Evolutionary conservation across 2,329 filamentous ascomycete species (phyloP).

Genomic region (Hymenotorrendiella dingleyae): DNA sequence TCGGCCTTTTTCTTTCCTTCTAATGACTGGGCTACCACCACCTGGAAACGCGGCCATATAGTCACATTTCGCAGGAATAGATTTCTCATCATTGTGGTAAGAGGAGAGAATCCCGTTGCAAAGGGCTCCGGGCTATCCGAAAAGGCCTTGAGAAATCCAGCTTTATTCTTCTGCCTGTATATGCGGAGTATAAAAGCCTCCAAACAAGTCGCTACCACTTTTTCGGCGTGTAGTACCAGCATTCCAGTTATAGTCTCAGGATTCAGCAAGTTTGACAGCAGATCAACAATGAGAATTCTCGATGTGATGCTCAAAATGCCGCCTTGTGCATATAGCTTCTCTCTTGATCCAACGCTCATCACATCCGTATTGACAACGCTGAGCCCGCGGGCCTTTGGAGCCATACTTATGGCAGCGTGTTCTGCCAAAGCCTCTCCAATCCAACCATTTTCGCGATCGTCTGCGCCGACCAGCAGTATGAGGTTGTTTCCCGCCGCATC

Average conservation of each 20-base stretch:
- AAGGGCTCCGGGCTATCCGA: slow-evolving; percentile 92
- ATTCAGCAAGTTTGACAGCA: slow-evolving; percentile 76
- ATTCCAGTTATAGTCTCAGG: slow-evolving; percentile 82
- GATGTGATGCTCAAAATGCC: slow-evolving; percentile 96
- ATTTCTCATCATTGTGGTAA: slow-evolving; percentile 87
- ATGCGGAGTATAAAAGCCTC: slow-evolving; percentile 95
- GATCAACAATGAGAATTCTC: slow-evolving; percentile 87
- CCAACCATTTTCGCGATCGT: slow-evolving; percentile 93
- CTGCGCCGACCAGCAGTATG: slow-evolving; percentile 80
- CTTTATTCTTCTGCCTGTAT: slow-evolving; percentile 90
- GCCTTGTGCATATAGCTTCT: slow-evolving; percentile 85
- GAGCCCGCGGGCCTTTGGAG: slow-evolving; percentile 75
- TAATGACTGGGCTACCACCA: slow-evolving; percentile 80
- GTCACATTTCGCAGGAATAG: slow-evolving; percentile 84
- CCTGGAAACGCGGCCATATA: slow-evolving; percentile 89
- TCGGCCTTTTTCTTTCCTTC: slow-evolving; percentile 92
- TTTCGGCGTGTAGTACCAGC: slow-evolving; percentile 82
- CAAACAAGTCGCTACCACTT: slow-evolving; percentile 75
- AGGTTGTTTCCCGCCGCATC: slow-evolving; percentile 94
- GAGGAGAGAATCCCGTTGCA: slow-evolving; percentile 77
- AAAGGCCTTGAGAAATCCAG: slow-evolving; percentile 91
- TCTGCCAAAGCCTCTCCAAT: slow-evolving; percentile 94
- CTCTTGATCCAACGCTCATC: slow-evolving; percentile 77
- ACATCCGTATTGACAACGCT: slow-evolving; percentile 92
- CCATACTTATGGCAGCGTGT: slow-evolving; percentile 84